phyloP scores from a whole-genome alignment of 495 filamentous ascomycete species.

The Rhizodiscina lignyota region DNA sequence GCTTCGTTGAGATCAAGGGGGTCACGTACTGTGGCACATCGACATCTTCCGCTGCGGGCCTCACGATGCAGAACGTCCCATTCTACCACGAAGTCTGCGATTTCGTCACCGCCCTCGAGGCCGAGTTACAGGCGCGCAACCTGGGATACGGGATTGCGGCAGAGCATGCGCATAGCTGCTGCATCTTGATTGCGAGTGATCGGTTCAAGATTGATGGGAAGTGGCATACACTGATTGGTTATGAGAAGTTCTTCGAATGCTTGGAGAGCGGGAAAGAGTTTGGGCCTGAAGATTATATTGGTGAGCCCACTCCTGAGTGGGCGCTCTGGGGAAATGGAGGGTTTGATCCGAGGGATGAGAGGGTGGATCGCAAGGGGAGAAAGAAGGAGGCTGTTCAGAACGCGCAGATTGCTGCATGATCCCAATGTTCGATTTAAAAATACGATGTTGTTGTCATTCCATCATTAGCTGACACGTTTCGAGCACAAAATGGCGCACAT shows the following conservation, averaged over 20 bases:
- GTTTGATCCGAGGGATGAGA: slow-evolving; percentile 78
- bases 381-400: slow-evolving; percentile 4
- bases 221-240: slow-evolving; percentile 89
- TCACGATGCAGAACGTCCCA: slow-evolving; percentile 91
- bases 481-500: too few relatives aligned
- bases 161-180: slow-evolving; percentile 90
- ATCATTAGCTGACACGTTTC: too few relatives aligned
- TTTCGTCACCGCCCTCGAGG: slow-evolving; percentile 60
- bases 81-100: slow-evolving; percentile 77
- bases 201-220: slow-evolving; percentile 55
- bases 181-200: slow-evolving; percentile 60
- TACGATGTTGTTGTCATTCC: too few relatives aligned
- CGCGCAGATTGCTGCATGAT: background rate
- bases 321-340: slow-evolving; percentile 87
- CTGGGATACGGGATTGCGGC: slow-evolving; percentile 80
- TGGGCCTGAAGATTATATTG: slow-evolving; percentile 79
- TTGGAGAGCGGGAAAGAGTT: slow-evolving; percentile 56
- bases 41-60: slow-evolving; percentile 57
- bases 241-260: slow-evolving; percentile 72
- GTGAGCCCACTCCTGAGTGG: slow-evolving; percentile 72
- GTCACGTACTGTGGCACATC: slow-evolving; percentile 93
- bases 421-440: too few relatives aligned
- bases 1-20: slow-evolving; percentile 89
- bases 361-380: slow-evolving; percentile 67
- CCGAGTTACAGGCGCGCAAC: slow-evolving; percentile 38